phyloP scores from a whole-genome alignment of 2,329 filamentous ascomycete species.

The Fusarium papillatum region DNA sequence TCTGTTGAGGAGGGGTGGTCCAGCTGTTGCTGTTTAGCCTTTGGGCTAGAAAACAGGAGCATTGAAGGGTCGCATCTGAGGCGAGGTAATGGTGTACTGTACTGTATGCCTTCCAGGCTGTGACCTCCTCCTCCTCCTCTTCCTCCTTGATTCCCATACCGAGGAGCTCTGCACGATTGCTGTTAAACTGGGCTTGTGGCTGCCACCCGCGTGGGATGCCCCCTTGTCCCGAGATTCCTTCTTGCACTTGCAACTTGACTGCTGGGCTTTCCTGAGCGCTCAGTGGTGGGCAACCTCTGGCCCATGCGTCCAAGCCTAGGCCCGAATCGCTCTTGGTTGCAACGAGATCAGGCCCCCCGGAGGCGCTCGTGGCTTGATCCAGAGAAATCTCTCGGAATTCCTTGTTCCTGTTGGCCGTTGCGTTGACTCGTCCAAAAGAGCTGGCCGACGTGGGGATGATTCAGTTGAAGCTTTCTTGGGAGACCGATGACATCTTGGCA shows the following conservation, averaged over 20 bases:
- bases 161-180: neutral
- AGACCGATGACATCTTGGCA: constrained; percentile 15
- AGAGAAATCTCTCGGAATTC: constrained; percentile 7
- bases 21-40: neutral
- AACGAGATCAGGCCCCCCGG: constrained; percentile 12
- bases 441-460: neutral
- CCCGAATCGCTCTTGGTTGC: constrained; percentile 13
- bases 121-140: neutral
- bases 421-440: neutral
- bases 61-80: neutral
- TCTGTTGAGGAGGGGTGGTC: neutral
- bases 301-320: constrained; percentile 13
- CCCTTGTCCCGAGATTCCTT: constrained; percentile 19
- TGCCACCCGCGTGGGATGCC: constrained; percentile 21
- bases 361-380: constrained; percentile 10
- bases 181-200: neutral
- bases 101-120: neutral
- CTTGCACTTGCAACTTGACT: constrained; percentile 3
- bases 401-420: constrained; percentile 3
- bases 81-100: neutral
- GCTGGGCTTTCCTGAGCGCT: constrained; percentile 4
- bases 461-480: constrained; percentile 18
- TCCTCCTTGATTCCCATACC: neutral
- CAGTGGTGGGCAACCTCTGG: constrained; percentile 23
- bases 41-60: neutral